Percentiles rank a stretch among this genome's conserved stretches.
phyloP scores from a whole-genome alignment of 192 early-diverging fungal genomes.

The Coemansia sp. region DNA sequence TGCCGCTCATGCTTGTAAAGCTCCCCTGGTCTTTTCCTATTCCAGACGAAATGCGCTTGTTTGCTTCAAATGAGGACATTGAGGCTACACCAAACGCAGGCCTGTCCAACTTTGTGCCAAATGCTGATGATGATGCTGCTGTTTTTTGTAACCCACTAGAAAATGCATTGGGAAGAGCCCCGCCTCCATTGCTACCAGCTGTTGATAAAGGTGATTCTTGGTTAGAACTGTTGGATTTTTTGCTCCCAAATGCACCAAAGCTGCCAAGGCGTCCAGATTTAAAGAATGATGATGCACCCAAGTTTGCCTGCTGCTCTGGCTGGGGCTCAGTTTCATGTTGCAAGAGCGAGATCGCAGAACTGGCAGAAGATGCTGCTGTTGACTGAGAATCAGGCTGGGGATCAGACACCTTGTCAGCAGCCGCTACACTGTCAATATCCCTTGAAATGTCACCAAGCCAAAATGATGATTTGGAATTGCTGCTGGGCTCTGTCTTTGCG shows the following conservation, averaged over 20 bases:
- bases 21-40: neutral
- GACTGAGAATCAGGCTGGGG: neutral
- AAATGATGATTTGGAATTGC: neutral
- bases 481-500: neutral
- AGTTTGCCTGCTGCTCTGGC: neutral
- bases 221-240: neutral
- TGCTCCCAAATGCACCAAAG: slow-evolving; percentile 21
- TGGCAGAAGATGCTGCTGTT: neutral
- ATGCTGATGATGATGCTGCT: slow-evolving; percentile 2
- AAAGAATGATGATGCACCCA: slow-evolving; percentile 25
- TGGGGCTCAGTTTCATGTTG: neutral
- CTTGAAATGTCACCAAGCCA: slow-evolving; percentile 12
- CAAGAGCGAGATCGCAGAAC: neutral
- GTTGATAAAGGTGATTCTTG: neutral
- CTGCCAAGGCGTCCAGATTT: slow-evolving; percentile 32
- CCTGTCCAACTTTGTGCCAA: slow-evolving; percentile 37
- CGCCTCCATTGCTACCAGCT: neutral
- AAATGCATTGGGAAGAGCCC: slow-evolving; percentile 37
- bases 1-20: slow-evolving; percentile 18
- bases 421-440: slow-evolving; percentile 13
- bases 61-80: slow-evolving; percentile 28
- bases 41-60: slow-evolving; percentile 7
- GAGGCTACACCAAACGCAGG: slow-evolving; percentile 48
- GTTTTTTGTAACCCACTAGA: slow-evolving; percentile 5
- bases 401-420: slow-evolving; percentile 3